Base-by-base conservation (phyloP, 2,329 filamentous ascomycete species). In the Xylariaceae sp. region DNA sequence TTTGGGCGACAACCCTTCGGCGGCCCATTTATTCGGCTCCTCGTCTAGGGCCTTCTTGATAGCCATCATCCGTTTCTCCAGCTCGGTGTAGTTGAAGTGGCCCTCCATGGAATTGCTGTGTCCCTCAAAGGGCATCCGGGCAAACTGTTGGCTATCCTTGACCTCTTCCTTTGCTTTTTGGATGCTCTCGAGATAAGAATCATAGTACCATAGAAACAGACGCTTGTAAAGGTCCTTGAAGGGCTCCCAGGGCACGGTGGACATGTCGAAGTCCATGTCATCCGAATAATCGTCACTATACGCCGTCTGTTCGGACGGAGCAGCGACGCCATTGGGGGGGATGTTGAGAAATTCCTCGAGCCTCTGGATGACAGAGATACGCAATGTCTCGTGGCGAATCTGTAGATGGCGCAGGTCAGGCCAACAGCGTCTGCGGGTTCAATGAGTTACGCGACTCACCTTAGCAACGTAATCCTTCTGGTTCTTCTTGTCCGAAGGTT, bases 181-280 rank as follows among this genome's bases (percentile, higher is more conserved):
- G 32, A 94, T 79, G 2, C 81, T 72, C 3, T 72, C 65, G 15
- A 92, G 65, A 52, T 96, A 96, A 3, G 83, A 83, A 45, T 93
- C 83, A 57, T 85, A 94, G 61, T 96, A 96, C 92, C 92, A 96
- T 11, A 96, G 65, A 54, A 96, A 95, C 2, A 89, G 78, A 23
- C 83, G 79, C 60, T 96, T 96, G 68, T 83, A 85, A 5, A 94
- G 67, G 51, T 96, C 90, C 45, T 79, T 81, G 63, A 96, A 96
- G 0, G 88, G 86, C 45, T 94, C 83, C 57, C 87, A 94, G 0
- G 75, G 70, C 1, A 75, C 52, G 6, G 52, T 59, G 1, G 59
- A 55, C 25, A 82, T 77, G 11, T 75, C 38, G 60, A 65, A 14
- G 56, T 55, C 50, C 13, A 57, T 47, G 22, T 69, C 67, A 11